Base-by-base conservation (phyloP, 306 rosid genomes). In the Rosa multiflora region DNA sequence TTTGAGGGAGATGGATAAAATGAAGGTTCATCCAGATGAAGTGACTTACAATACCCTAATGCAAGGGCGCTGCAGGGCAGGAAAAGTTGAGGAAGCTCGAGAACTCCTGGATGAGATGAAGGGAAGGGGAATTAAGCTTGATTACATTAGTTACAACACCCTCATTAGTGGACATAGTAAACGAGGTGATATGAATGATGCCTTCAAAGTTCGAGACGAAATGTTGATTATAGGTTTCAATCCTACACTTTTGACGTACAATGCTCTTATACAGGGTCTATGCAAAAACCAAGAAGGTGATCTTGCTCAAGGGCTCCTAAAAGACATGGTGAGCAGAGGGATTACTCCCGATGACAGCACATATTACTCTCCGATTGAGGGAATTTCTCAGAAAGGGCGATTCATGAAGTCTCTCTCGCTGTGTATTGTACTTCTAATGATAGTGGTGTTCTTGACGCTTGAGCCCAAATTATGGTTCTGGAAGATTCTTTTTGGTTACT, bases 201-300 rank as follows among this genome's bases (percentile, higher is more conserved):
- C 98, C 66, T 86, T 92, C 46, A 79, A 85, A 85, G 94, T 91
- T 72, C 88, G 86, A 40, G 87, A 92, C 81, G 98, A 92, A 83
- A 92, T 94, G 97, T 79, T 87, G 84, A 73, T 79, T 71, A 83
- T 21, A 48, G 97, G 98, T 79, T 90, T 92, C 86, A 76, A 94
- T 87, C 98, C 98, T 40, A 94, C 97, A 7, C 85, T 85, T 83
- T 90, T 92, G 47, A 94, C 97, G 51, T 94, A 94, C 87, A 92
- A 92, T 83, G 97, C 94, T 75, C 98, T 94, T 62, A 87, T 94
- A 76, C 85, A 85, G 79, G 97, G 94, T 66, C 73, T 90, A 68
- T 87, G 93, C 85, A 92, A 89, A 85, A 95, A 77, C 77, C 84
- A 75, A 74, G 93, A 91, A 83, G 90, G 91, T 4, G 88, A 82